Evolutionary conservation across 352 stramenopile genomes (phyloP), one percentile per base, ranked within the genome.

Genomic region (Phytophthora sp.): DNA sequence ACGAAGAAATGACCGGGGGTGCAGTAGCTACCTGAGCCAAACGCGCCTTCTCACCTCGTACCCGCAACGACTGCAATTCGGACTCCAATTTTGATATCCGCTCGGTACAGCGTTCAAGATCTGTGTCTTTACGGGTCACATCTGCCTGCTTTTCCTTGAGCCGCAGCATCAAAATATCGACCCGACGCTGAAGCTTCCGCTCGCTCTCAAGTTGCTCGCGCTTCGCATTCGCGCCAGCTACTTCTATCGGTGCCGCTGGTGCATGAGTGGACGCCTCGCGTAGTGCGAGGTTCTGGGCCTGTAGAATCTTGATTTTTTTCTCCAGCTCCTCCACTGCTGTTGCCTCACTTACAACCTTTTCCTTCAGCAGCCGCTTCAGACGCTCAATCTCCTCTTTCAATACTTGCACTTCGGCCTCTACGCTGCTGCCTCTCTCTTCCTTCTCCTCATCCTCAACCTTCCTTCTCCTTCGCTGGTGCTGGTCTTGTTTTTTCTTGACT

Each of bases 241-340:
- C 27, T 49, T 56, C 35, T 15, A 41, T 27, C 7, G 46, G 23
- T 4, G 36, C 23, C 4, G 49, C n/a, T 42, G 62, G 15, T 7
- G 33, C 21, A 4, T 52, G 20, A 21, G 42, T 33, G 26, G 68
- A 44, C 46, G 70, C 77, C 21, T 92, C 77, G 7, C 84, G 84
- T 12, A 96, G 39, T n/a, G 86, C 90, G n/a, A 83, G 49, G 35
- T 96, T 96, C 50, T 96, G 84, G 3, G 85, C 86, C 39, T 94
- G 71, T 0, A 94, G 60, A 0, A 95, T 69, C 27, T 89, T 86
- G 23, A 94, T 62, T 52, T 89, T 85, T 60, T 82, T 84, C 53
- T 90, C 81, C 16, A 93, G 51, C 16, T 79, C 76, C 41, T 92
- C 83, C 1, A 90, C 61, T 3, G 58, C 46, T 3, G 74, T 77